A percentile compares a stretch with the other conserved stretches of the same genome.
Conservation (phyloP, 106 monocot genomes). For the Dioscorea dumetorum region DNA sequence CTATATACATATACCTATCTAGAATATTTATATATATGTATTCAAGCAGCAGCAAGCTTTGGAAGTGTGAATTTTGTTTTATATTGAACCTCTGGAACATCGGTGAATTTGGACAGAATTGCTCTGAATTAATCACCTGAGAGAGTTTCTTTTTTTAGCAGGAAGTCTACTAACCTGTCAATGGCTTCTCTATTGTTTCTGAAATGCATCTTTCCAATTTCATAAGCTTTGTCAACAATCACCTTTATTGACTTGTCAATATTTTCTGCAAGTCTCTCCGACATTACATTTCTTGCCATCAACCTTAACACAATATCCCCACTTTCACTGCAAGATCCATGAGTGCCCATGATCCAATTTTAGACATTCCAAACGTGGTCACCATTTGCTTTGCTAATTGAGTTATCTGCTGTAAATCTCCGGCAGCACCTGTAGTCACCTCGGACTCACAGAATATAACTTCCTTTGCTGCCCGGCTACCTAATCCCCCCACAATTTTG, state of each 20-base stretch:
- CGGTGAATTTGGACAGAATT: constrained; percentile 30
- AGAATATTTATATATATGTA: too few relatives aligned
- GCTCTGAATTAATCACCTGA: constrained; percentile 41
- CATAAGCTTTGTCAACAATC: constrained; percentile 37
- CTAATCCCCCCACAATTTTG: constrained; percentile 60
- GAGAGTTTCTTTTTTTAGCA: constrained; percentile 37
- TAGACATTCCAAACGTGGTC: constrained; percentile 63
- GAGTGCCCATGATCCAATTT: constrained; percentile 60
- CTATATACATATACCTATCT: too few relatives aligned
- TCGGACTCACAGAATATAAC: constrained; percentile 62
- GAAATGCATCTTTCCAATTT: constrained; percentile 32
- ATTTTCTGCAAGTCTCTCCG: constrained; percentile 43
- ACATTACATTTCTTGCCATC: constrained; percentile 46
- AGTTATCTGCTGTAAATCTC: constrained; percentile 62
- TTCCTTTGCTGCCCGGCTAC: constrained; percentile 62
- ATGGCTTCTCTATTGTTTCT: constrained; percentile 37
- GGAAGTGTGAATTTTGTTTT: constrained; percentile 5
- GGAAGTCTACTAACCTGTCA: constrained; percentile 28
- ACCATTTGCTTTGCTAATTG: constrained; percentile 67
- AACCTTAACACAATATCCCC: constrained; percentile 33
- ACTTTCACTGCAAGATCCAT: constrained; percentile 34
- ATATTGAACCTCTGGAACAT: neutral
- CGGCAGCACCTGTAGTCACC: constrained; percentile 70
- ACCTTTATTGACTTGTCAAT: constrained; percentile 34
- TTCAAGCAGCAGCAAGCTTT: constrained; percentile 29